Conservation (phyloP, 768 basidiomycete species). For the Exidia glandulosa region DNA sequence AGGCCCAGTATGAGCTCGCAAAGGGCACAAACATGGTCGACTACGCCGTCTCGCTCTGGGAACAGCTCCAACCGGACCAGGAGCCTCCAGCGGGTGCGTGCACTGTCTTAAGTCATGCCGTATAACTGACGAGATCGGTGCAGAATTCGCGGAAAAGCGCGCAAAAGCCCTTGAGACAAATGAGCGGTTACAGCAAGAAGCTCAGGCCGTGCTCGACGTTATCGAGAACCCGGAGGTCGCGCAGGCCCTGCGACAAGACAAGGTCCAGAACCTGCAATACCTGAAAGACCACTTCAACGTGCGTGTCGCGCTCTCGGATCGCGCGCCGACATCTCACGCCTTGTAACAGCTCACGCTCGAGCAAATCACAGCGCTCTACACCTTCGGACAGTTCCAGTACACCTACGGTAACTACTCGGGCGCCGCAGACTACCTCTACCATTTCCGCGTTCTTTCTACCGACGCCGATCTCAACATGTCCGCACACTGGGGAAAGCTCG, state of each 20-base stretch:
- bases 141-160: slow-evolving; percentile 83
- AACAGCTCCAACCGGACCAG: slow-evolving; percentile 65
- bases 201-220: slow-evolving; percentile 86
- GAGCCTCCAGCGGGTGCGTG: slow-evolving; percentile 55
- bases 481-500: slow-evolving; percentile 97
- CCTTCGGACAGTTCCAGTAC: slow-evolving; percentile 98
- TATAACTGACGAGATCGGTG: neutral
- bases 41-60: slow-evolving; percentile 73
- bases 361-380: slow-evolving; percentile 92
- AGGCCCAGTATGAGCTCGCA: slow-evolving; percentile 94
- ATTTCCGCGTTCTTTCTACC: slow-evolving; percentile 95
- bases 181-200: slow-evolving; percentile 77
- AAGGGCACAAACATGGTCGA: slow-evolving; percentile 98
- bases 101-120: neutral
- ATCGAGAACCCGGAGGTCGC: slow-evolving; percentile 97
- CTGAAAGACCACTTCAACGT: slow-evolving; percentile 89
- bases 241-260: slow-evolving; percentile 88
- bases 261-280: slow-evolving; percentile 90
- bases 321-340: neutral
- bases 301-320: slow-evolving; percentile 17
- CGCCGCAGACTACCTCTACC: slow-evolving; percentile 95
- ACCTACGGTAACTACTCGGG: slow-evolving; percentile 96
- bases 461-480: slow-evolving; percentile 89
- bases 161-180: slow-evolving; percentile 74
- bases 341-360: slow-evolving; percentile 71